Base-by-base conservation (phyloP, 805 yeast species). In the Metschnikowia cerradonensis region DNA sequence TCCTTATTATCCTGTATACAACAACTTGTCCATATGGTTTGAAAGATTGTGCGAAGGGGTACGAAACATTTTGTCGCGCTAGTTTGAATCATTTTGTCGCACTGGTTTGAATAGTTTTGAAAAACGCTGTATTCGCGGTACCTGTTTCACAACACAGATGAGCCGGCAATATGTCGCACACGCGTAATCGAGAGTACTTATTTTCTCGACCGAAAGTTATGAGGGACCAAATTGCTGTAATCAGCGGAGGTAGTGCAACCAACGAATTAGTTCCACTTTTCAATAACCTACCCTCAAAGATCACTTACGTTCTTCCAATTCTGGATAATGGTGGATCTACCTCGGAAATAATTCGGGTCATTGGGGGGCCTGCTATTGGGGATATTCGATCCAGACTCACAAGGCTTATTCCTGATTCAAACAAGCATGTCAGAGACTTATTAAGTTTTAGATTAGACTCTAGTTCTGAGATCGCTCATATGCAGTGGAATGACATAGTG, bases 341-440 rank as follows among this genome's bases (percentile, higher is more conserved):
- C 0, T 85, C 95, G 26, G 97, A 91, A 67, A 79, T 91, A 22
- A 75, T 90, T 5, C 70, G 97, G 13, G 88, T 90, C 1, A 74
- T 91, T 15, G 96, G 96, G 2, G 97, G 98, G 0, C 96, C 96
- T 2, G 97, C 97, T 0, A 89, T 91, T 48, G 98, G 98, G 2
- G 98, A 91, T 63, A 76, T 91, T 2, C 71, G 97, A 45, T 88
- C 96, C 0, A 67, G 98, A 50, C 75, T 90, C 30, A 87, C 90
- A 0, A 69, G 91, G 48, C 68, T 91, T 51, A 84, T 89, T 34
- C 86, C 90, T 1, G 78, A 76, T 32, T 70, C 75, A 26, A 72
- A 72, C 41, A 61, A 52, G 13, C 62, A 62, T 0, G 54, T 78
- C 34, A 64, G 73, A 15, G 64, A 60, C 1, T 59, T 75, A 15